Conservation (phyloP, 192 early-diverging fungal species). For the Backusella mclennaniae region DNA sequence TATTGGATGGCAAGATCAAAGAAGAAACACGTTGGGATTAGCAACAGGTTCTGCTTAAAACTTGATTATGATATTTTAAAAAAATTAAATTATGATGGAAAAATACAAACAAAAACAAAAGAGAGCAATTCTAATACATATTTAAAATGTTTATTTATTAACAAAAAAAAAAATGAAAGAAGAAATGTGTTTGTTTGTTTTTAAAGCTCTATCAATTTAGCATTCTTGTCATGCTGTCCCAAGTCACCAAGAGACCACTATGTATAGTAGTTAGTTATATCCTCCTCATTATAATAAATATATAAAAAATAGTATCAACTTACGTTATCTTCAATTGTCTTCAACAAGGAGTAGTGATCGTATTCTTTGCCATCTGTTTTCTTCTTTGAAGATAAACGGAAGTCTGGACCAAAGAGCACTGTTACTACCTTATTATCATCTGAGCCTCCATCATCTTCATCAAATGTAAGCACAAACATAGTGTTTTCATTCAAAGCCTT, state of each 20-base stretch:
- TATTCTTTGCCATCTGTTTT: constrained; percentile 33
- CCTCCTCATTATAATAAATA: not conserved
- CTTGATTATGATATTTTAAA: not conserved
- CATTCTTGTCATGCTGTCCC: constrained; percentile 36
- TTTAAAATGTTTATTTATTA: not conserved
- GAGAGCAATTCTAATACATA: not conserved
- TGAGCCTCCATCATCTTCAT: constrained; percentile 17
- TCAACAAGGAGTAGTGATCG: constrained; percentile 47
- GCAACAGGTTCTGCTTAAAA: constrained; percentile 20
- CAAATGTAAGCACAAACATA: constrained; percentile 40
- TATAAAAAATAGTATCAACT: not conserved
- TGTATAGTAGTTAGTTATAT: not conserved
- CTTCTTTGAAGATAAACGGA: constrained; percentile 16
- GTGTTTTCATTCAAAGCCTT: constrained; percentile 48
- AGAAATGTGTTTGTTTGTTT: not conserved
- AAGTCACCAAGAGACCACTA: constrained; percentile 43
- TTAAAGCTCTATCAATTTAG: constrained; percentile 22
- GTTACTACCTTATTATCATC: constrained; percentile 31
- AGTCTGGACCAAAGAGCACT: constrained; percentile 41
- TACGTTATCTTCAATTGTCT: constrained; percentile 41
- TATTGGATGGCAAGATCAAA: constrained; percentile 41
- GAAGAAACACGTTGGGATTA: constrained; percentile 40
- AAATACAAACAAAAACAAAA: not conserved
- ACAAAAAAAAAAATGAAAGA: not conserved
- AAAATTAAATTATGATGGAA: not conserved